Base-by-base conservation (phyloP, 805 yeast species). In the Teunomyces barrocoloradensis region DNA sequence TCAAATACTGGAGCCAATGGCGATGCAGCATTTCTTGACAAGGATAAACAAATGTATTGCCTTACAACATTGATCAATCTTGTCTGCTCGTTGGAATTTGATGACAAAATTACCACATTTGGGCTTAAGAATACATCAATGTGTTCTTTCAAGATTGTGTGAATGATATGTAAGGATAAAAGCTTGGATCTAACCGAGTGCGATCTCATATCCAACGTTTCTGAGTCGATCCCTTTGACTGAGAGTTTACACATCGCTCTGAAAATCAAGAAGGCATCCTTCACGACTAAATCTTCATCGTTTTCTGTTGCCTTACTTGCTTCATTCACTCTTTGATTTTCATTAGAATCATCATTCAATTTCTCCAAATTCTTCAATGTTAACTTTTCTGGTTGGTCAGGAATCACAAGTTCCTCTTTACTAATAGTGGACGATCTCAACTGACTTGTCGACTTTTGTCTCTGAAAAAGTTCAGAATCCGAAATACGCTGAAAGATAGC, bases 211-310 rank as follows among this genome's bases (percentile, higher is more conserved):
- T 87, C 95, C 51, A 89, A 68, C 29, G 82, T 79, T 32, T 84
- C 87, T 35, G 82, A 77, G 50, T 91, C 97, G 49, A 92, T 70
- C 23, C 84, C 78, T 65, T 94, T 94, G 42, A 88, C 87, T 2
- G 97, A 87, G 13, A 94, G 78, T 61, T 89, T 90, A 64, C 97
- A 88, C 94, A 94, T 87, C 1, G 97, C 92, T 62, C 99, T 80
- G 67, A 94, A 90, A 3, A 94, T 80, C 49, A 94, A 74, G 60
- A 91, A 92, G 0, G 98, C 97, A 64, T 94, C 99, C 58, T 89
- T 91, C 15, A 89, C 83, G 1, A 77, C 80, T 29, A 84, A 65
- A 49, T 88, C 96, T 53, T 80, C 82, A 49, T 82, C 89, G 44
- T 76, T 79, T 33, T 71, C 76, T 42, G 63, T 63, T 2, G 68